Evolutionary conservation across 176 grass and related monocot genomes (phyloP).

Genomic region (Oryza coarctata): DNA sequence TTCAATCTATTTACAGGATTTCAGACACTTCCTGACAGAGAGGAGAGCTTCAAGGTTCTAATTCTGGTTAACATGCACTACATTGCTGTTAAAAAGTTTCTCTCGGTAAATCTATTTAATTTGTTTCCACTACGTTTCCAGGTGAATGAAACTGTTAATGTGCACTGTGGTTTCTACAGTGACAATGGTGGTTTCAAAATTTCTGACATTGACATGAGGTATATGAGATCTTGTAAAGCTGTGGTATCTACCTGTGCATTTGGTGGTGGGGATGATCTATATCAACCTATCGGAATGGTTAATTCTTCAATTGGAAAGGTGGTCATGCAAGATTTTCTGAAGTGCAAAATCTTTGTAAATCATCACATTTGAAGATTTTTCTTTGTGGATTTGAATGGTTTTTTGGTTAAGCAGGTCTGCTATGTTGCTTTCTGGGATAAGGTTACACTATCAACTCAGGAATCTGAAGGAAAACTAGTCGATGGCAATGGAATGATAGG

Average conservation of each 20-base stretch:
- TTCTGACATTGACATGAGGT: conserved; percentile 63
- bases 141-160: conserved; percentile 51
- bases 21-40: conserved; percentile 73
- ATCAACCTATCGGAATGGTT: conserved; percentile 95
- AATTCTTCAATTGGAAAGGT: conserved; percentile 73
- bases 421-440: conserved; percentile 95
- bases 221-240: conserved; percentile 74
- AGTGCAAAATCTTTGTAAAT: neutral
- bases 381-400: conserved; percentile 17
- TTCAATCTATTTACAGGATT: conserved; percentile 93
- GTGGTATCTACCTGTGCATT: conserved; percentile 92
- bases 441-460: conserved; percentile 64
- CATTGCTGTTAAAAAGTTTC: neutral
- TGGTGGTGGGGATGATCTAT: conserved; percentile 92
- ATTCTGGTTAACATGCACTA: neutral
- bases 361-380: neutral
- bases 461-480: conserved; percentile 77
- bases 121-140: conserved; percentile 32
- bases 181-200: conserved; percentile 91
- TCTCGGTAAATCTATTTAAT: conserved; percentile 2
- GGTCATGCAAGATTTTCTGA: conserved; percentile 11
- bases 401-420: conserved; percentile 64
- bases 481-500: conserved; percentile 66
- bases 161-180: conserved; percentile 84
- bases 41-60: conserved; percentile 88